These are phyloP conservation scores for Zalaria sp. DNA, from an alignment of 2,329 filamentous ascomycete species.

Conservation along the genomic window DNA sequence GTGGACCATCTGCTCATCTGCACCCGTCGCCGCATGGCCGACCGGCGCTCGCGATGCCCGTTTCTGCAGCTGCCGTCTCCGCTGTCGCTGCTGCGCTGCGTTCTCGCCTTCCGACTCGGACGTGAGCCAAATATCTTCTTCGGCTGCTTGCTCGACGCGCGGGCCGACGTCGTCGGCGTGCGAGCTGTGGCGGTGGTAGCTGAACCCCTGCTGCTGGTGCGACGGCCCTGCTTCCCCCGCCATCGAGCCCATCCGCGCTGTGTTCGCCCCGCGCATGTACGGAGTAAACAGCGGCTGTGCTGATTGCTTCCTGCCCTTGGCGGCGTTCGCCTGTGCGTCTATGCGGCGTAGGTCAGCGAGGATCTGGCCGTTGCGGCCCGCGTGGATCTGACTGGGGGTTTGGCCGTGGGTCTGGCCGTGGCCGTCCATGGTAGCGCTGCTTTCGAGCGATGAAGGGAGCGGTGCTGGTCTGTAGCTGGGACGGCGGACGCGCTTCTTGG, in stretches of 20 bases:
- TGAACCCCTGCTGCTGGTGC: neutral
- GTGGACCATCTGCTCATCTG: too few species aligned
- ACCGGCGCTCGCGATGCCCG: too few species aligned
- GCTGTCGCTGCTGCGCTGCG: neutral
- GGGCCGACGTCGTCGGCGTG: neutral
- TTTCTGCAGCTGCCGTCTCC: neutral
- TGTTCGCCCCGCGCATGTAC: neutral
- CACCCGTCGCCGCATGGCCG: too few species aligned
- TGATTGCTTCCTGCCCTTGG: conserved; percentile 1
- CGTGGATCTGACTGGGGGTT: neutral
- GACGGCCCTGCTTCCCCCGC: too few species aligned
- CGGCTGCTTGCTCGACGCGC: conserved; percentile 4
- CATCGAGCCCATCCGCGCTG: neutral
- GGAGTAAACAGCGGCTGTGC: conserved; percentile 1
- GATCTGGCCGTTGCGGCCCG: neutral
- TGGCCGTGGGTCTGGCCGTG: neutral
- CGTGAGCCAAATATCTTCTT: conserved; percentile 18
- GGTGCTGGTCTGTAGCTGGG: conserved; percentile 1
- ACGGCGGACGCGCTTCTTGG: neutral
- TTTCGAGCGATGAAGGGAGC: neutral
- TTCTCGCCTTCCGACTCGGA: conserved; percentile 11
- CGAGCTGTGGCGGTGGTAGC: neutral
- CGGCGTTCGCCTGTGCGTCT: conserved; percentile 1
- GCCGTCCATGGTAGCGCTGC: neutral
- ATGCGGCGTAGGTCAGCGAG: conserved; percentile 10